These are phyloP conservation scores for Neurospora sp. DNA, from an alignment of 495 filamentous ascomycete genomes.

Conservation along the genomic window DNA sequence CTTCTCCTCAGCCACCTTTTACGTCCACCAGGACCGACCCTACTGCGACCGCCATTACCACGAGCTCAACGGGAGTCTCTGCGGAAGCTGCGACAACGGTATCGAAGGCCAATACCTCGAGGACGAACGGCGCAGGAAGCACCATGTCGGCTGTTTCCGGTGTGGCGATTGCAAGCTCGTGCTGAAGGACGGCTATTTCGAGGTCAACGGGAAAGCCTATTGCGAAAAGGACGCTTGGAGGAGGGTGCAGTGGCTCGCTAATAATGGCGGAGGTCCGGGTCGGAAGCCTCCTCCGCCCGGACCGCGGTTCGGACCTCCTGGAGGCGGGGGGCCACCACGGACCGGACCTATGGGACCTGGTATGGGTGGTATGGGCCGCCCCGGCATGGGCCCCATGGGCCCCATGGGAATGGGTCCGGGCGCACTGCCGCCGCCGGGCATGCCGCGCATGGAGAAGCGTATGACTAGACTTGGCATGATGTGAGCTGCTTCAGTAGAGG, in stretches of 20 bases:
- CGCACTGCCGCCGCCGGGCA: conserved; percentile 3
- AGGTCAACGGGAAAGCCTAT: conserved; percentile 45
- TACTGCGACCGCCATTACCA: conserved; percentile 94
- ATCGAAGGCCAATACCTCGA: conserved; percentile 97
- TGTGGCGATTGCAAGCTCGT: conserved; percentile 55
- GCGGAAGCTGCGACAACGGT: conserved; percentile 64
- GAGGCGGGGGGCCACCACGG: not conserved
- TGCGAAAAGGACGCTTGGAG: conserved; percentile 80
- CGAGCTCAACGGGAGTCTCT: conserved; percentile 76
- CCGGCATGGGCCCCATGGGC: not conserved
- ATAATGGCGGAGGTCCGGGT: not conserved
- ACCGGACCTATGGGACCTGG: conserved; percentile 8
- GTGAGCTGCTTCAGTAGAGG: conserved; percentile 24
- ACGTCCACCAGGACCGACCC: conserved; percentile 76
- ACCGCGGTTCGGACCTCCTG: conserved; percentile 7
- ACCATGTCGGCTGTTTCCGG: conserved; percentile 78
- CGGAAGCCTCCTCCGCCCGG: conserved; percentile 10
- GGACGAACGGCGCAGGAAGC: conserved; percentile 65
- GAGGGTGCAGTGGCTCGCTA: conserved; percentile 26
- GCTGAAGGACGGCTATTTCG: conserved; percentile 56
- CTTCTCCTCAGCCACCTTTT: conserved; percentile 85
- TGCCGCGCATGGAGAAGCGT: conserved; percentile 55
- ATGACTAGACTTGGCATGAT: conserved; percentile 86
- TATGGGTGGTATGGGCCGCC: conserved; percentile 6
- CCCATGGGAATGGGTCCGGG: conserved; percentile 11